Evolutionary conservation across 2,329 filamentous ascomycete genomes (phyloP), one percentile per base, ranked within the genome.

Genomic region (Alternaria alternata): DNA sequence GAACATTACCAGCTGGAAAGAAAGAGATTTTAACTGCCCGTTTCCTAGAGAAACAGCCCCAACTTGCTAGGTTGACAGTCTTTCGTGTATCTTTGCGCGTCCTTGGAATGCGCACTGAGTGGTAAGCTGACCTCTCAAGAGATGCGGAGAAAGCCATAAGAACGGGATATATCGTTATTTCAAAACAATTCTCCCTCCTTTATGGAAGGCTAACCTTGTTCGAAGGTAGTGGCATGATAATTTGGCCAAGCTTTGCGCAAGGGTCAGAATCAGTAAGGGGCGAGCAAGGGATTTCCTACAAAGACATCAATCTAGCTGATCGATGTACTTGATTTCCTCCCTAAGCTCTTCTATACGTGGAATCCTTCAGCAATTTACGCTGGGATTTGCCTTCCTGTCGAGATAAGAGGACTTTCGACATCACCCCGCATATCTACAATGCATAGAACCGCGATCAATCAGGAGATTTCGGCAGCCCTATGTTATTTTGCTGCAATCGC

Each of bases 211-310:
- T 54, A 54, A 16, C 55, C n/a, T 0, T 7, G 34, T 54, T 20
- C 12, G 18, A 41, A 47, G 34, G 18, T 54, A 16, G 18, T n/a
- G 28, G 48, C 48, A 53, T 53, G 6, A 53, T 28, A 24, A 41
- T 22, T 26, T 34, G 41, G 18, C 43, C 24, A 47, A 58, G 49
- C 26, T 36, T n/a, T 46, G 41, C 20, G 55, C 26, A 54, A 41
- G 55, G 48, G 34, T 30, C 14, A 16, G 16, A n/a, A 34, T 32
- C 9, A 46, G 43, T 26, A 58, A 54, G 49, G 49, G 49, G 34
- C 16, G 41, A 47, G 26, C 42, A 58, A 58, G 36, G 56, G 56
- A 59, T 59, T 34, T 48, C 18, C 51, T 41, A 11, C 14, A 26
- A 22, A n/a, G 9, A 48, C 12, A 5, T 9, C 20, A 5, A 20